A percentile compares a stretch with the other conserved stretches of the same genome.
phyloP scores from a whole-genome alignment of 108 stramenopile species.

The Nitzschia inconspicua region DNA sequence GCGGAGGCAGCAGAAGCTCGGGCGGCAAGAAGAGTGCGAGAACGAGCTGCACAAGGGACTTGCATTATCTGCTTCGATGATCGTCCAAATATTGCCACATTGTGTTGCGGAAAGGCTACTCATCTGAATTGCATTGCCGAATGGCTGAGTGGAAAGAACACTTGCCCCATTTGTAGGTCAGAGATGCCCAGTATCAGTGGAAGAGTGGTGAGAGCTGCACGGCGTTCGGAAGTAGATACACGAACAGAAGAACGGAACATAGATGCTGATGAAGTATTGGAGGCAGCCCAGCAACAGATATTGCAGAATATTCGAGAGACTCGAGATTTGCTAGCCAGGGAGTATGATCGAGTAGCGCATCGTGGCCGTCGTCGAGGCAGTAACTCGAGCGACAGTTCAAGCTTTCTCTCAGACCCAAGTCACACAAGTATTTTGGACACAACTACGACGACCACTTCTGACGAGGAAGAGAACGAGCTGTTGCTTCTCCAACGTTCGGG shows the following conservation, averaged over 20 bases:
- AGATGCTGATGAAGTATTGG: too few relatives aligned
- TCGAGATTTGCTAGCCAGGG: too few relatives aligned
- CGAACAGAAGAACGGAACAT: too few relatives aligned
- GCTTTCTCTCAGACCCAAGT: too few relatives aligned
- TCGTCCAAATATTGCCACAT: conserved; percentile 46
- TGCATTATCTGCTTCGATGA: conserved; percentile 51
- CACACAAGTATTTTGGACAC: too few relatives aligned
- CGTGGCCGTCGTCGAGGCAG: too few relatives aligned
- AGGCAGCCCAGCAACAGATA: too few relatives aligned
- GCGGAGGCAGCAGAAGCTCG: conserved; percentile 31
- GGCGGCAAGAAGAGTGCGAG: conserved; percentile 36
- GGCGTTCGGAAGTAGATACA: neutral
- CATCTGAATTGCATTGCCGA: conserved; percentile 54
- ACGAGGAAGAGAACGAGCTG: too few relatives aligned
- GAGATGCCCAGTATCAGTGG: conserved; percentile 31
- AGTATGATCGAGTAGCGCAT: too few relatives aligned
- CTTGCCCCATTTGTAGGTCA: conserved; percentile 33
- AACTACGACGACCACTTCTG: neutral
- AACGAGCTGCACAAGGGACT: conserved; percentile 33
- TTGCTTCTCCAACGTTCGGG: too few relatives aligned
- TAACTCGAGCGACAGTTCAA: too few relatives aligned
- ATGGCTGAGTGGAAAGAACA: conserved; percentile 31
- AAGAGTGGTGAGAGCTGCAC: conserved; percentile 18
- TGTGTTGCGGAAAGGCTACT: conserved; percentile 53
- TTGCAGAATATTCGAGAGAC: too few relatives aligned